Percentiles rank a stretch among this genome's conserved stretches.
These are phyloP conservation scores for Zymoseptoria passerinii DNA, from an alignment of 2,329 filamentous ascomycete genomes.

Conservation along the genomic window DNA sequence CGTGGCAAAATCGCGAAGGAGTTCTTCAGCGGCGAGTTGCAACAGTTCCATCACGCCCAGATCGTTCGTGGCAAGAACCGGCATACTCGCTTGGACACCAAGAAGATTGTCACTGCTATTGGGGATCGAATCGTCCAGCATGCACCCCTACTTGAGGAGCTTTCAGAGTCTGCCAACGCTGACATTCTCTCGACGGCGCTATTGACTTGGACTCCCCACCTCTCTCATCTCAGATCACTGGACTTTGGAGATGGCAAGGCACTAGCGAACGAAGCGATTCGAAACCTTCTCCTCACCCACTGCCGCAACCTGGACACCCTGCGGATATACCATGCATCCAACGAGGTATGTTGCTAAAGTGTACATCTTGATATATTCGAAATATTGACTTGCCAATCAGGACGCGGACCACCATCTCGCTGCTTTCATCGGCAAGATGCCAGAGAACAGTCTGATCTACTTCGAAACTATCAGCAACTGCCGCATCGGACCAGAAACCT, in stretches of 20 bases:
- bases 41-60: conserved; percentile 34
- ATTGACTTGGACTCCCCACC: conserved; percentile 49
- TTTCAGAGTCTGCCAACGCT: conserved; percentile 27
- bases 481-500: conserved; percentile 46
- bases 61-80: conserved; percentile 21
- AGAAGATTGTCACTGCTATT: conserved; percentile 39
- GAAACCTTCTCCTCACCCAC: conserved; percentile 46
- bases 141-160: conserved; percentile 46
- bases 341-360: conserved; percentile 15
- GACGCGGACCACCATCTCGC: conserved; percentile 41
- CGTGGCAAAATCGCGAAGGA: conserved; percentile 50
- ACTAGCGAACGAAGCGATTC: conserved; percentile 47
- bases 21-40: conserved; percentile 45
- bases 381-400: not conserved
- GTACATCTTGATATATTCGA: not conserved
- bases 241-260: conserved; percentile 54
- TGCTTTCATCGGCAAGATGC: conserved; percentile 49
- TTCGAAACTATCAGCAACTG: conserved; percentile 53
- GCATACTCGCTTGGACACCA: conserved; percentile 32
- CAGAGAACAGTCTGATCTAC: conserved; percentile 48
- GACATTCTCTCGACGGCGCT: conserved; percentile 49
- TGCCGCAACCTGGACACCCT: conserved; percentile 56
- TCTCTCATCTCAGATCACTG: conserved; percentile 51
- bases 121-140: conserved; percentile 36
- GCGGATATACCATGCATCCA: conserved; percentile 45